Evolutionary conservation across 495 filamentous ascomycete species (phyloP).

Genomic region (Talaromyces trachyspermus): DNA sequence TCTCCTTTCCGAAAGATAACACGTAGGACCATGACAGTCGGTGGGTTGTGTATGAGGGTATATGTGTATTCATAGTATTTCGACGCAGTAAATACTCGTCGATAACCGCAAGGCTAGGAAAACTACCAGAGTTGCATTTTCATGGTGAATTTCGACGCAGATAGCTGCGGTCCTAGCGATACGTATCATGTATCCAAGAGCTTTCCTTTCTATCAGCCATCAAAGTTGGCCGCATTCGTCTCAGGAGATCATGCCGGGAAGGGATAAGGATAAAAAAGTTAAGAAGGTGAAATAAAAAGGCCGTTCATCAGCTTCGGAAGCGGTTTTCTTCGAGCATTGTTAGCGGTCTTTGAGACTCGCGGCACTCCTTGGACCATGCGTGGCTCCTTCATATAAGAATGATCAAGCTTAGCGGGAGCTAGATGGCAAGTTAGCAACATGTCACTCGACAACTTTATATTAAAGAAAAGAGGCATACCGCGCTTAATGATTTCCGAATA

Average conservation of each 20-base stretch:
- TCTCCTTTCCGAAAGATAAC: too few relatives aligned
- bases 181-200: too few relatives aligned
- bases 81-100: too few relatives aligned
- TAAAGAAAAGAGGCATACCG: slow-evolving; percentile 35
- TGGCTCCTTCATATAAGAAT: slow-evolving; percentile 80
- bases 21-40: too few relatives aligned
- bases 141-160: too few relatives aligned
- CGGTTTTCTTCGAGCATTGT: slow-evolving; percentile 60
- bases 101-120: too few relatives aligned
- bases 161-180: too few relatives aligned
- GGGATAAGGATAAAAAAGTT: not conserved
- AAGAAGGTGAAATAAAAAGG: slow-evolving; percentile 40
- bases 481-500: slow-evolving; percentile 47
- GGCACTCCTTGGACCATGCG: slow-evolving; percentile 69
- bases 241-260: not conserved
- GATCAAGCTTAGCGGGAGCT: slow-evolving; percentile 80
- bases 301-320: slow-evolving; percentile 63
- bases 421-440: slow-evolving; percentile 1
- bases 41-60: too few relatives aligned
- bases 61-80: too few relatives aligned
- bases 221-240: too few relatives aligned
- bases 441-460: not conserved
- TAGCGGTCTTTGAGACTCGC: slow-evolving; percentile 52
- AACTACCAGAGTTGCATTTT: too few relatives aligned
- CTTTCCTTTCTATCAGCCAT: too few relatives aligned